Percentiles rank a stretch among this genome's conserved stretches.
Conservation (phyloP, 2,329 filamentous ascomycete species). For the Microdochium paspali region DNA sequence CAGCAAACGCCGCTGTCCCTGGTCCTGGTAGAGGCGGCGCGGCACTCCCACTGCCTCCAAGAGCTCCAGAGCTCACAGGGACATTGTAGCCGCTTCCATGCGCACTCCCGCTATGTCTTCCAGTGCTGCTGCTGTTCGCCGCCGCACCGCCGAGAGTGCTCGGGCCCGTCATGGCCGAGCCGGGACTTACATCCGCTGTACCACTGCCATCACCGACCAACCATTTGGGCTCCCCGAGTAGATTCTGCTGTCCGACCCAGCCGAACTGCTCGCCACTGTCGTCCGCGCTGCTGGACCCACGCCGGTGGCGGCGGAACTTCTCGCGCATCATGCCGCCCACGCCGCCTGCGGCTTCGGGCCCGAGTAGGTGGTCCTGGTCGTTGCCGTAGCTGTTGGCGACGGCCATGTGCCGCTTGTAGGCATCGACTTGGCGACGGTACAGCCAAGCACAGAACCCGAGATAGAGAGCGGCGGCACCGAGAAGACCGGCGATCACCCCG, state of each 20-base stretch:
- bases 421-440: constrained; percentile 59
- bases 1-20: background rate
- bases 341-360: constrained; percentile 1
- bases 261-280: constrained; percentile 12
- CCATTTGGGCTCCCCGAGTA: constrained; percentile 12
- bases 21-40: too few relatives aligned
- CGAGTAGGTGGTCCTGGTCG: constrained; percentile 25
- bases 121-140: background rate
- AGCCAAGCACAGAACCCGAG: constrained; percentile 65
- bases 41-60: constrained; percentile 2
- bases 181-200: constrained; percentile 13
- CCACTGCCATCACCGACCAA: constrained; percentile 5
- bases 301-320: constrained; percentile 11
- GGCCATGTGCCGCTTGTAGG: constrained; percentile 63
- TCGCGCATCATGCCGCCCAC: constrained; percentile 9
- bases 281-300: background rate
- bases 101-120: background rate
- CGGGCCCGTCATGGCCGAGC: constrained; percentile 4
- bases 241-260: constrained; percentile 15
- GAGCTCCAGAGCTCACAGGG: constrained; percentile 2
- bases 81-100: background rate
- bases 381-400: constrained; percentile 48
- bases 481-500: constrained; percentile 53
- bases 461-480: constrained; percentile 52
- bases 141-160: background rate